Conservation (phyloP, 169 alveolate species). For the Hammondia hammondi region DNA sequence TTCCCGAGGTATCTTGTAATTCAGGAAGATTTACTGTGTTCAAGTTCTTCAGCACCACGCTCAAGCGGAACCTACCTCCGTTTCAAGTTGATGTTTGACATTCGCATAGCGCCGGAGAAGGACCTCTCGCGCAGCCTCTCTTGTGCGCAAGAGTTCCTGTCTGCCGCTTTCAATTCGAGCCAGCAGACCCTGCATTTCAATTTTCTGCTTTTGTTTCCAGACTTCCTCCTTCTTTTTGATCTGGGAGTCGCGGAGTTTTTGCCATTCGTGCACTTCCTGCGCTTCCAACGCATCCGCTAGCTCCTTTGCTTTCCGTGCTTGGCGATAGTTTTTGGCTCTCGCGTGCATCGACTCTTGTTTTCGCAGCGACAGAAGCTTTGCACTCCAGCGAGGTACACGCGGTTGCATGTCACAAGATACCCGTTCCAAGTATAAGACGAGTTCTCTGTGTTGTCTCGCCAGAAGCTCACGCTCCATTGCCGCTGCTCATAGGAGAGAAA, state of each 20-base stretch:
- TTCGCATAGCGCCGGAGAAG: neutral
- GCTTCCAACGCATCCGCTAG: neutral
- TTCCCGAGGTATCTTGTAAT: too few species aligned
- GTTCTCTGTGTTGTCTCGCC: neutral
- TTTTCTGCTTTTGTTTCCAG: neutral
- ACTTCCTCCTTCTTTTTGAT: constrained; percentile 9
- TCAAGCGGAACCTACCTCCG: neutral
- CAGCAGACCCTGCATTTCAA: constrained; percentile 27
- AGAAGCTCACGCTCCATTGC: constrained; percentile 18
- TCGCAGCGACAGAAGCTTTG: neutral
- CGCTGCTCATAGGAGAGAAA: neutral
- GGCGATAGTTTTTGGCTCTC: neutral
- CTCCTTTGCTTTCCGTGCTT: neutral
- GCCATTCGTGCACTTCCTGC: neutral
- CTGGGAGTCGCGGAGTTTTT: neutral
- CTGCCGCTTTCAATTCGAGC: constrained; percentile 24
- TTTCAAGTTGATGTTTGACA: constrained; percentile 13
- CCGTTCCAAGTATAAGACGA: neutral
- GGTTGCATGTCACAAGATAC: neutral
- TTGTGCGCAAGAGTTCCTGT: neutral
- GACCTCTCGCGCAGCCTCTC: constrained; percentile 8
- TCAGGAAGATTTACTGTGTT: too few species aligned
- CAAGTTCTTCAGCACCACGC: too few species aligned
- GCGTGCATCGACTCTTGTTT: neutral
- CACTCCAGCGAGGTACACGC: neutral